Evolutionary conservation across 192 early-diverging fungal genomes (phyloP), one percentile per base, ranked within the genome.

Genomic region (Thamnidium elegans): DNA sequence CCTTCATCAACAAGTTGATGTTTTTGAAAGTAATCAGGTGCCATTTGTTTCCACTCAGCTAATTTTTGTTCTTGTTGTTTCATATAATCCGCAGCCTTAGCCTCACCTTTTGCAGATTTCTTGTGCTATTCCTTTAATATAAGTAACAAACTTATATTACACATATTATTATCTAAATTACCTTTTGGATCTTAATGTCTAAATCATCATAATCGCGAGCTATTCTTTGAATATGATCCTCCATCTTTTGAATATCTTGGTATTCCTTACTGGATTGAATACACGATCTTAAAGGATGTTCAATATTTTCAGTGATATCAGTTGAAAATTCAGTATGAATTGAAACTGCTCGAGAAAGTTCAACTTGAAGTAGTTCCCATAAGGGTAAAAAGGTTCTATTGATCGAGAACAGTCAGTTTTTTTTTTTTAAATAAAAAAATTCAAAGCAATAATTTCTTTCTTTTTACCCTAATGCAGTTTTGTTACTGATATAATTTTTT

Each of bases 381-480:
- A 66, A 39, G 44, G 50, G 53, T 20, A 43, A 13, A 56, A 74
- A 66, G 9, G 47, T 50, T 15, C 72, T 74, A 59, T 50, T 15
- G 3, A 26, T 4, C 26, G 11, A 32, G 3, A 32, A 32, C 47
- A 31, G 2, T 13, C 17, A 46, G n/a, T 32, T 20, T 51, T 8
- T 3, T 39, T 7, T 50, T 20, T 44, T 36, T 26, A 21, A 3
- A 36, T 50, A n/a, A n/a, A n/a, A n/a, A n/a, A n/a, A n/a, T n/a
- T n/a, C n/a, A n/a, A n/a, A n/a, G n/a, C n/a, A n/a, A n/a, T n/a
- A n/a, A n/a, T n/a, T n/a, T n/a, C n/a, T n/a, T n/a, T n/a, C n/a
- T n/a, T n/a, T n/a, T 61, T 79, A 79, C 77, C 80, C 80, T 31
- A 81, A 67, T 44, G 77, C 66, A 32, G 70, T 58, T 19, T 69